Conservation (phyloP, 2,329 filamentous ascomycete species). For the Elsinoe perseae region DNA sequence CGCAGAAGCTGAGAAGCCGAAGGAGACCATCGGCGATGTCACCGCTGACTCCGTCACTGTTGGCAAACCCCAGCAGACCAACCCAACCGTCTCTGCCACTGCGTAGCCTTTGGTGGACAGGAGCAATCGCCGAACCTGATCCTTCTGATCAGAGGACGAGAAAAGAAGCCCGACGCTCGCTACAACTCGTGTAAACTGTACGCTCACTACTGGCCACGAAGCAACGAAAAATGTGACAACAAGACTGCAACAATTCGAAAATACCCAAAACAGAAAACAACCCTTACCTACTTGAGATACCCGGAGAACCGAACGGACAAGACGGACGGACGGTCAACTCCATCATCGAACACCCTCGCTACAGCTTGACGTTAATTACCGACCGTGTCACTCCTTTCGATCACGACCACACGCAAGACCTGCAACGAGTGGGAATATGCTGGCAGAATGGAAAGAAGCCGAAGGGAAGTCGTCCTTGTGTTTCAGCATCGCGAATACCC, state of each 20-base stretch:
- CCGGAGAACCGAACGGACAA: background rate
- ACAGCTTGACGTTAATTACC: constrained; percentile 4
- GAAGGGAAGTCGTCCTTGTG: constrained; percentile 13
- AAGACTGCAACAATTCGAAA: constrained; percentile 11
- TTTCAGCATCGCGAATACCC: constrained; percentile 15
- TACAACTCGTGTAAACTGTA: constrained; percentile 18
- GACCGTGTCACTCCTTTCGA: constrained; percentile 9
- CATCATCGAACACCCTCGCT: background rate
- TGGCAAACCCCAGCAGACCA: constrained; percentile 25
- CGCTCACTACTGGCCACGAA: constrained; percentile 1
- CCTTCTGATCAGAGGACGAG: constrained; percentile 10
- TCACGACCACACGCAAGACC: constrained; percentile 6
- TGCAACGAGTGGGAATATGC: constrained; percentile 4
- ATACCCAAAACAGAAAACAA: background rate
- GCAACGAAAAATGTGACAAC: constrained; percentile 5
- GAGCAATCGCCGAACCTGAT: constrained; percentile 10
- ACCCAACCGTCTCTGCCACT: constrained; percentile 28
- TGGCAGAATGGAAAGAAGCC: constrained; percentile 5
- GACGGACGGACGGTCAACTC: constrained; percentile 5
- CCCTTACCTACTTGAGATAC: constrained; percentile 7
- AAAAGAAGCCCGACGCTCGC: constrained; percentile 17
- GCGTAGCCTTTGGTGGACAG: constrained; percentile 26
- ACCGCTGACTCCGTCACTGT: constrained; percentile 25
- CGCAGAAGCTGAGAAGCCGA: constrained; percentile 20
- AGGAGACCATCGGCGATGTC: constrained; percentile 26